phyloP scores from a whole-genome alignment of 495 filamentous ascomycete species.

The Xylaria scruposa region DNA sequence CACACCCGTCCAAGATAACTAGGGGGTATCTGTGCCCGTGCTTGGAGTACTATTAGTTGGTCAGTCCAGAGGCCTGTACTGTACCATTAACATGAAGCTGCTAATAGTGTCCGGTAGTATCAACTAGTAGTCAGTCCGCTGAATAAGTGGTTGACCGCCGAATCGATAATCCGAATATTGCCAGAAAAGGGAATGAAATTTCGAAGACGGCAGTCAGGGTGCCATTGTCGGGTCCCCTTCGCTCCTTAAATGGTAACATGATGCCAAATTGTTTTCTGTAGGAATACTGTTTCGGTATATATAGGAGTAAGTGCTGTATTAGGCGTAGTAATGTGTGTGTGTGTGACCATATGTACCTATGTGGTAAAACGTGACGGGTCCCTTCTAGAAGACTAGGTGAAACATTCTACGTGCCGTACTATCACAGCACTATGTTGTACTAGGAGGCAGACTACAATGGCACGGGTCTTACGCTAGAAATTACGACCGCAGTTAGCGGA shows the following conservation, averaged over 20 bases:
- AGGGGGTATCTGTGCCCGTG: too few relatives aligned
- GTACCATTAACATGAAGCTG: background rate
- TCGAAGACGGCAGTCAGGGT: background rate
- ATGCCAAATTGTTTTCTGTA: background rate
- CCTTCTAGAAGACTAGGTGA: constrained; percentile 23
- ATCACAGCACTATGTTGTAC: background rate
- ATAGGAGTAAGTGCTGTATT: background rate
- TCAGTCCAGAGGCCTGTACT: background rate
- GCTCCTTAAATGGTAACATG: background rate
- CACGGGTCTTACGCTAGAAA: background rate
- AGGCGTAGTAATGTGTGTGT: background rate
- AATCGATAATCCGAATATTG: background rate
- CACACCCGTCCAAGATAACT: background rate
- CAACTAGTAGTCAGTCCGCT: background rate
- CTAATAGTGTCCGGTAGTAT: background rate
- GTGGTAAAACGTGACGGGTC: background rate
- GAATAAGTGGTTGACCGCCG: background rate
- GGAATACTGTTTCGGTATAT: background rate
- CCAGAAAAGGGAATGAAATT: background rate
- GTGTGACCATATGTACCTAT: background rate
- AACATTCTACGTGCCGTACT: constrained; percentile 18
- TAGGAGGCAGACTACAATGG: background rate
- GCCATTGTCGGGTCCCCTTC: background rate
- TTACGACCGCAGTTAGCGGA: background rate
- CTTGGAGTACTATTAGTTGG: background rate